phyloP scores from a whole-genome alignment of 495 filamentous ascomycete genomes.

The Aspergillus indologenus region DNA sequence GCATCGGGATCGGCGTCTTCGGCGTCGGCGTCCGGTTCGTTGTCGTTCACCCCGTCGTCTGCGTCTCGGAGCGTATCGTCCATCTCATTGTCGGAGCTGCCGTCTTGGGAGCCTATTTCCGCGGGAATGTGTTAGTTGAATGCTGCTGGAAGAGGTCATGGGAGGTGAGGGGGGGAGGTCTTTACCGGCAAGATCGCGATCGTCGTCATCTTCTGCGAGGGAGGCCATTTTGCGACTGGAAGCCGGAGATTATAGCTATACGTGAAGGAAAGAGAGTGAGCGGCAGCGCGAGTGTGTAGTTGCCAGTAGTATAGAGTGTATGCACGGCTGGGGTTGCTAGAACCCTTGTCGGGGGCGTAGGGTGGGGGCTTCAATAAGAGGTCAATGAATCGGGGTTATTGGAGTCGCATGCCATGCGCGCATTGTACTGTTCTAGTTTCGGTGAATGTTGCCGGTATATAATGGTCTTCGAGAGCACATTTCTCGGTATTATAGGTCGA shows the following conservation, averaged over 20 bases:
- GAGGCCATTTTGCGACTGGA: constrained; percentile 26
- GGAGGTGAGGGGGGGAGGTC: too few species aligned
- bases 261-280: neutral
- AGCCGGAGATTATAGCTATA: neutral
- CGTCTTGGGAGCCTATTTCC: constrained; percentile 55
- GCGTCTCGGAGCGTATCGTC: constrained; percentile 66
- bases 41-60: constrained; percentile 58
- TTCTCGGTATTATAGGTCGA: neutral
- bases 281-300: neutral
- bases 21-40: constrained; percentile 63
- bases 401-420: neutral
- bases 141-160: neutral
- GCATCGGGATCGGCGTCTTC: constrained; percentile 61
- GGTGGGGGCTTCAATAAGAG: neutral
- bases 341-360: neutral
- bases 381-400: neutral
- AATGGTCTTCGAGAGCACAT: neutral
- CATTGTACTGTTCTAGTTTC: neutral
- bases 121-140: constrained; percentile 5
- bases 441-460: neutral
- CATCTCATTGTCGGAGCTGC: constrained; percentile 68
- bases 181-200: constrained; percentile 53
- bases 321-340: neutral
- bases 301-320: neutral
- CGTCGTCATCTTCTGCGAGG: constrained; percentile 52